These are phyloP conservation scores for Podospora pseudocomata DNA, from an alignment of 495 filamentous ascomycete species.

Conservation along the genomic window DNA sequence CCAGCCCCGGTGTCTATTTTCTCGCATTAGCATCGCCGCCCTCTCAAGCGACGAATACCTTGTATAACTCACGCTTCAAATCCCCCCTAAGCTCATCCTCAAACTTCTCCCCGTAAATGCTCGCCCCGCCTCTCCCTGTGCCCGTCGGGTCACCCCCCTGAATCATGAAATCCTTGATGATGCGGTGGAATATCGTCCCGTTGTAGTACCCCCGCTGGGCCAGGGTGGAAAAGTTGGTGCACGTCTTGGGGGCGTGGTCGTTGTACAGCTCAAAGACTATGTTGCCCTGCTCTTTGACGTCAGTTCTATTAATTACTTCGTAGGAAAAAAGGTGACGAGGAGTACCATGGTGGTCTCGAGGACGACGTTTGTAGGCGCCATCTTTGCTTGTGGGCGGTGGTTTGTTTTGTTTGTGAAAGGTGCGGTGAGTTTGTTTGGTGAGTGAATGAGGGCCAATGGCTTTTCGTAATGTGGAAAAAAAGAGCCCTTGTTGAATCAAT, in stretches of 20 bases:
- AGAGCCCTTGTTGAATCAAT: too few relatives aligned
- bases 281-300: slow-evolving; percentile 51
- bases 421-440: not conserved
- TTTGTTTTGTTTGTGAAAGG: too few relatives aligned
- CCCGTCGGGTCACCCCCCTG: slow-evolving; percentile 96
- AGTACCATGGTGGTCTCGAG: slow-evolving; percentile 23
- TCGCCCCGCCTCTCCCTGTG: slow-evolving; percentile 84
- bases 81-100: slow-evolving; percentile 77
- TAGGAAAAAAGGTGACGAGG: not conserved
- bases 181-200: slow-evolving; percentile 80
- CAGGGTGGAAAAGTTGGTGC: slow-evolving; percentile 82
- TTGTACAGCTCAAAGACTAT: slow-evolving; percentile 87
- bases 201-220: slow-evolving; percentile 83
- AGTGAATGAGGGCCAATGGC: too few relatives aligned
- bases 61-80: slow-evolving; percentile 56
- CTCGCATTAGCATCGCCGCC: not conserved
- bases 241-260: slow-evolving; percentile 55
- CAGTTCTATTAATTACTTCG: not conserved
- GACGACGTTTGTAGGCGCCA: slow-evolving; percentile 2
- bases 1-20: slow-evolving; percentile 77
- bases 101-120: slow-evolving; percentile 93
- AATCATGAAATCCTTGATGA: slow-evolving; percentile 96
- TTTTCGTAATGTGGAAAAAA: too few relatives aligned
- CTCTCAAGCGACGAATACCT: too few relatives aligned
- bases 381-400: not conserved